A percentile compares a stretch with the other conserved stretches of the same genome.
These are phyloP conservation scores for Backusella parvicylindrica DNA, from an alignment of 192 early-diverging fungal genomes.

Conservation along the genomic window DNA sequence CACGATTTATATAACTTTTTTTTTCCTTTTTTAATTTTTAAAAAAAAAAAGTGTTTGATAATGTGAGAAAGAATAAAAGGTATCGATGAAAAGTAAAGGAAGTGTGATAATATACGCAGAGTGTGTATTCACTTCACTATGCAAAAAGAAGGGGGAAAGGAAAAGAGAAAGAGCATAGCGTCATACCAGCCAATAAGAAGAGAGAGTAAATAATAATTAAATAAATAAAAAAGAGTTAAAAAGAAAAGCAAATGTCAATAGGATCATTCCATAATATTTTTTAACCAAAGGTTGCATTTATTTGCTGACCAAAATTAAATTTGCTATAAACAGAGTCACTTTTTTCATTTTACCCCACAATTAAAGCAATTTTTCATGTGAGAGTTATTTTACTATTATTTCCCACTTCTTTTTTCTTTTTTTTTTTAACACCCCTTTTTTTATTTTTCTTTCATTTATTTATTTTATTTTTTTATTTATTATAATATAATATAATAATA, in stretches of 20 bases:
- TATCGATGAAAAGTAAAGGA: no score
- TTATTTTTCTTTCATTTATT: not conserved
- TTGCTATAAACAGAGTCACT: not conserved
- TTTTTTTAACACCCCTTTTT: not conserved
- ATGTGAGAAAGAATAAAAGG: no score
- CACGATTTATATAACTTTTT: no score
- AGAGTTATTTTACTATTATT: not conserved
- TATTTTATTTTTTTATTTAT: no score
- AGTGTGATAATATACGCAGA: no score
- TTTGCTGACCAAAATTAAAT: not conserved
- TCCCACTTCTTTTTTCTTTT: not conserved
- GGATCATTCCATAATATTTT: not conserved
- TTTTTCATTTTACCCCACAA: not conserved
- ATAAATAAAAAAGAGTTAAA: not conserved
- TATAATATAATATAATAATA: no score
- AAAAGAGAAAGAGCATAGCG: no score
- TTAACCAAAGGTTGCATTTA: not conserved
- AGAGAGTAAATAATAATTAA: not conserved
- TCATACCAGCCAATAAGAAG: not conserved
- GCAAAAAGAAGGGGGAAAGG: no score
- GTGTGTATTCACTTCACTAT: no score
- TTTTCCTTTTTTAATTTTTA: no score
- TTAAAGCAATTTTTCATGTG: not conserved
- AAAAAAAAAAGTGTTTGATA: no score
- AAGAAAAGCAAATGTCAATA: not conserved